These are phyloP conservation scores for Tephrocybe sp. DNA, from an alignment of 768 basidiomycete genomes.

Conservation along the genomic window DNA sequence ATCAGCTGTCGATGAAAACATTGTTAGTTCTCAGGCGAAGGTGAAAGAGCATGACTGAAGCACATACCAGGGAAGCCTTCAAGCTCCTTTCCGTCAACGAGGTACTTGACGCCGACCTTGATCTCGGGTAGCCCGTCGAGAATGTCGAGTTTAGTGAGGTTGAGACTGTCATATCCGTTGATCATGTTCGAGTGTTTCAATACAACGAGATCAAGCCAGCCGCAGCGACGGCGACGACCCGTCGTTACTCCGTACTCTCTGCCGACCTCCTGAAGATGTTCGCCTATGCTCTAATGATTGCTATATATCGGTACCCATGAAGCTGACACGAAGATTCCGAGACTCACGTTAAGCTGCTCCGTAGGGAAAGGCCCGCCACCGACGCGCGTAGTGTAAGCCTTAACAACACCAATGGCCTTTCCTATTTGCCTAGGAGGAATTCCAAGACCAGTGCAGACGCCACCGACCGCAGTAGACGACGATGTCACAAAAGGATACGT, in stretches of 20 bases:
- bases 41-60: not conserved
- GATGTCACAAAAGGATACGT: conserved; percentile 99
- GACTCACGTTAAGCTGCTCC: conserved; percentile 83
- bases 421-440: conserved; percentile 89
- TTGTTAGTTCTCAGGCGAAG: not conserved
- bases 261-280: conserved; percentile 91
- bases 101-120: conserved; percentile 83
- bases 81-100: conserved; percentile 73
- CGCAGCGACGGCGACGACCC: conserved; percentile 88
- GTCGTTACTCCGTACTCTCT: conserved; percentile 91
- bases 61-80: conserved; percentile 82
- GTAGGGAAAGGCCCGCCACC: conserved; percentile 99
- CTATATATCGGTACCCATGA: not conserved
- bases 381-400: conserved; percentile 97
- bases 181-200: conserved; percentile 89
- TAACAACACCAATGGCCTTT: conserved; percentile 89
- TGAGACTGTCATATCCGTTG: conserved; percentile 93
- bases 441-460: conserved; percentile 96
- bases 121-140: conserved; percentile 84
- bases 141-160: conserved; percentile 95
- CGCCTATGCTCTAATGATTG: conserved; percentile 62
- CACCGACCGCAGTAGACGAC: conserved; percentile 89
- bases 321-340: not conserved
- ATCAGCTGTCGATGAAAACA: conserved; percentile 53
- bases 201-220: conserved; percentile 97